Percentiles rank a stretch among this genome's conserved stretches.
phyloP scores from a whole-genome alignment of 441 rosid genomes.

The Adansonia rubrostipa region DNA sequence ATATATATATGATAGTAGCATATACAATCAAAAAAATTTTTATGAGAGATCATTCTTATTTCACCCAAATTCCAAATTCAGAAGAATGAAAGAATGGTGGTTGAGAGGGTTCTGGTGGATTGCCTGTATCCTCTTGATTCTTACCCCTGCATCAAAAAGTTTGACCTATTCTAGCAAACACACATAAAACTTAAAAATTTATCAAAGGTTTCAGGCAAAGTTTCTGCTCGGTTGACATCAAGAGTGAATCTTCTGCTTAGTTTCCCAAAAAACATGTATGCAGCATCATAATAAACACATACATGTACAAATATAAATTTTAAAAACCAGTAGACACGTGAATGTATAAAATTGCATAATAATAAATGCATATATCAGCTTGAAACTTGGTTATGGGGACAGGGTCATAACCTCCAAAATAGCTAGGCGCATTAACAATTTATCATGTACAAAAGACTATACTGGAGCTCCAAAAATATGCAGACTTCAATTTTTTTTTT shows the following conservation, averaged over 20 bases:
- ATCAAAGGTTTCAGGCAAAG: background rate
- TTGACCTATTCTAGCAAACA: background rate
- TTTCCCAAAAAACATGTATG: background rate
- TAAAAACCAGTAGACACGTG: background rate
- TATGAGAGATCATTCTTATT: conserved; percentile 10
- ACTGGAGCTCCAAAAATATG: conserved; percentile 4
- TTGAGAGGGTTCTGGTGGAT: background rate
- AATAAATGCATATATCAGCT: background rate
- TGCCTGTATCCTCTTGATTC: background rate
- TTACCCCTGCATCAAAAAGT: background rate
- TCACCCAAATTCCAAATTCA: conserved; percentile 6
- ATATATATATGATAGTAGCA: background rate
- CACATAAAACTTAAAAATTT: background rate
- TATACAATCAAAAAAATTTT: background rate
- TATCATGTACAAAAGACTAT: background rate
- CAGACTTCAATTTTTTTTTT: background rate
- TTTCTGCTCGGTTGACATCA: background rate
- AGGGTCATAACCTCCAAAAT: background rate
- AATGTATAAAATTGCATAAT: background rate
- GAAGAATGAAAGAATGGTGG: conserved; percentile 4
- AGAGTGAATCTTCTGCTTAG: background rate
- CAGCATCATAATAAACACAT: background rate
- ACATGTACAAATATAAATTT: background rate
- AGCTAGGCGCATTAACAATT: background rate
- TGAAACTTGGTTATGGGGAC: background rate